Base-by-base conservation (phyloP, 148 eudicot genomes). In the Bassia scoparia region DNA sequence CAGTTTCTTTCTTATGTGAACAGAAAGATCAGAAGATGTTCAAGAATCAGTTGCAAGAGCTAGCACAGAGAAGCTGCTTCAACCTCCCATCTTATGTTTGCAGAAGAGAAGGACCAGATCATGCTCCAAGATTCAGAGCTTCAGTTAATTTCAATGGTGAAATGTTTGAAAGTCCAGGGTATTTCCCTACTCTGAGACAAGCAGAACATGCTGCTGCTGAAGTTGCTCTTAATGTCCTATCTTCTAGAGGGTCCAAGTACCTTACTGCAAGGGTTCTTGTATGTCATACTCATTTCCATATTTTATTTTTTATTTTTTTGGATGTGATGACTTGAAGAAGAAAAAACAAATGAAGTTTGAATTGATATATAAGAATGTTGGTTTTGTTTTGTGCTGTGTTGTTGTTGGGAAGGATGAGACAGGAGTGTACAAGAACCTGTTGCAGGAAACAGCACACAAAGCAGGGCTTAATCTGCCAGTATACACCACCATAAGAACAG, bases 231-330 rank as follows among this genome's bases (percentile, higher is more conserved):
- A 80, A 56, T 76, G 29, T 67, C 4, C 86, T 85, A 29, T 80
- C 84, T 58, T 55, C 81, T 53, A 74, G 78, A n/a, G 79, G 80
- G 11, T 81, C 82, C 15, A 86, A 76, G 46, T 83, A 84, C 34
- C 77, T 86, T n/a, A 86, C 89, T 71, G 83, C 89, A 0, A 77
- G 87, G 73, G 82, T 86, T 69, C 89, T 86, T 70, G 89, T 86
- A 84, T 62, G 81, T 77, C 64, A n/a, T n/a, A n/a, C 52, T 26
- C 15, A n/a, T 35, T 30, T 29, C 26, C 37, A 41, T 10, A 38
- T 31, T n/a, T 2, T 15, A 30, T 11, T 20, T 13, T 5, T 20
- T 26, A 9, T 43, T 52, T 2, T 11, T n/a, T n/a, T n/a, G n/a
- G n/a, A n/a, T n/a, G n/a, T n/a, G n/a, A n/a, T n/a, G n/a, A n/a